Evolutionary conservation across 176 grass and related monocot genomes (phyloP).

Genomic region (Rhynchospora breviuscula): DNA sequence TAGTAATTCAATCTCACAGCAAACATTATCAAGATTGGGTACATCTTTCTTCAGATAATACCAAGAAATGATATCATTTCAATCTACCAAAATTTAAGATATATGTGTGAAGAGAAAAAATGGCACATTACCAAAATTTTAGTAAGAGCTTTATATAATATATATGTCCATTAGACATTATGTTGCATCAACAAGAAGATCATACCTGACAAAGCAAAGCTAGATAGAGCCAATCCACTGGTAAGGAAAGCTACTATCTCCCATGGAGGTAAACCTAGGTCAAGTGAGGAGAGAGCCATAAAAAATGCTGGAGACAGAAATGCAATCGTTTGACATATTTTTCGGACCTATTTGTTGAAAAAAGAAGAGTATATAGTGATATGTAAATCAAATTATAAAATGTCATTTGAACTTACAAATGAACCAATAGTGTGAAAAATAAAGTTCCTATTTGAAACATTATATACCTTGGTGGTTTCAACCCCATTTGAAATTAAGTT

Average conservation of each 20-base stretch:
- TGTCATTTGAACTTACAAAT: neutral
- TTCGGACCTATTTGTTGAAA: slow-evolving; percentile 65
- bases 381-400: neutral
- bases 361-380: slow-evolving; percentile 3
- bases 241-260: slow-evolving; percentile 78
- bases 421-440: neutral
- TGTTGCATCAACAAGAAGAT: neutral
- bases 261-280: slow-evolving; percentile 89
- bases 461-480: slow-evolving; percentile 71
- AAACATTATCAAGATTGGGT: neutral
- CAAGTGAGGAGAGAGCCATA: slow-evolving; percentile 91
- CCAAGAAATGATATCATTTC: neutral
- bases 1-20: slow-evolving; percentile 5
- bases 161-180: neutral
- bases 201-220: slow-evolving; percentile 87
- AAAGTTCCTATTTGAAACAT: slow-evolving; percentile 20
- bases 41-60: neutral
- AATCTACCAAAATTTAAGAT: neutral
- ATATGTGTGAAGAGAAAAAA: neutral
- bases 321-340: slow-evolving; percentile 98
- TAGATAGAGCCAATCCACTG: slow-evolving; percentile 84
- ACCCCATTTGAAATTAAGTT: slow-evolving; percentile 91
- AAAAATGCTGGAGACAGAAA: slow-evolving; percentile 89
- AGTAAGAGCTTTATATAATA: neutral
- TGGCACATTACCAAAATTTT: neutral